Percentiles rank a stretch among this genome's conserved stretches.
Conservation (phyloP, 108 stramenopile species). For the Nitzschia palea region DNA sequence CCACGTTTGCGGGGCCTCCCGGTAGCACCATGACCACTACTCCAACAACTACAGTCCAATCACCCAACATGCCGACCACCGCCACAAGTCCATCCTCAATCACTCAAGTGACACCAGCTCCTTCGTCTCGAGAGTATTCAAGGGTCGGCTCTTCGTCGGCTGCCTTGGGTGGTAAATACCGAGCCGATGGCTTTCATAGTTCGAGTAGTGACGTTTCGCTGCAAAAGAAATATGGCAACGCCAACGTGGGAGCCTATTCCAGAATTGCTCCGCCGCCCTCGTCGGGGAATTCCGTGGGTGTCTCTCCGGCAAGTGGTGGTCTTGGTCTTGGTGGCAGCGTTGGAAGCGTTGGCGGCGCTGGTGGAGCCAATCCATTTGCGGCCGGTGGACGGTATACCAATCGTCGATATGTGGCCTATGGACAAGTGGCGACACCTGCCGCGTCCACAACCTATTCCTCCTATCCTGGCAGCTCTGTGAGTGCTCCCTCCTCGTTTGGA, state of each 20-base stretch:
- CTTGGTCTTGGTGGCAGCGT: slow-evolving; percentile 2
- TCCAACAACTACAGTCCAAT: neutral
- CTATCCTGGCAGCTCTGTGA: slow-evolving; percentile 1
- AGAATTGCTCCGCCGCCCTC: slow-evolving; percentile 33
- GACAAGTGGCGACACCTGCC: slow-evolving; percentile 8
- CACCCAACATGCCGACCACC: slow-evolving; percentile 4
- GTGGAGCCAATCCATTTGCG: slow-evolving; percentile 43
- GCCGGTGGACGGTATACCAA: slow-evolving; percentile 17
- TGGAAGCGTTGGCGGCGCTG: slow-evolving; percentile 12
- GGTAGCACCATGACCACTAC: neutral
- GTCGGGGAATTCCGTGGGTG: slow-evolving; percentile 19
- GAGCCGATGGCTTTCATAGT: slow-evolving; percentile 90
- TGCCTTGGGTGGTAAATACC: slow-evolving; percentile 42
- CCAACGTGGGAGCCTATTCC: slow-evolving; percentile 12
- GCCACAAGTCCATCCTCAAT: neutral
- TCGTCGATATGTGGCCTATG: slow-evolving; percentile 27
- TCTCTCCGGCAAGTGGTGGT: slow-evolving; percentile 1
- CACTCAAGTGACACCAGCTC: neutral
- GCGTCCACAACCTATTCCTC: neutral
- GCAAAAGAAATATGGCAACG: slow-evolving; percentile 84
- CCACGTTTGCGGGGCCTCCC: slow-evolving; percentile 20
- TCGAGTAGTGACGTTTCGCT: slow-evolving; percentile 74
- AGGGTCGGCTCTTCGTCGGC: slow-evolving; percentile 49
- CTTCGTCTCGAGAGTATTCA: slow-evolving; percentile 48
- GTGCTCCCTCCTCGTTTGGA: slow-evolving; percentile 1